phyloP scores from a whole-genome alignment of 2,329 filamentous ascomycete genomes.

The Colletotrichum neosansevieriae region DNA sequence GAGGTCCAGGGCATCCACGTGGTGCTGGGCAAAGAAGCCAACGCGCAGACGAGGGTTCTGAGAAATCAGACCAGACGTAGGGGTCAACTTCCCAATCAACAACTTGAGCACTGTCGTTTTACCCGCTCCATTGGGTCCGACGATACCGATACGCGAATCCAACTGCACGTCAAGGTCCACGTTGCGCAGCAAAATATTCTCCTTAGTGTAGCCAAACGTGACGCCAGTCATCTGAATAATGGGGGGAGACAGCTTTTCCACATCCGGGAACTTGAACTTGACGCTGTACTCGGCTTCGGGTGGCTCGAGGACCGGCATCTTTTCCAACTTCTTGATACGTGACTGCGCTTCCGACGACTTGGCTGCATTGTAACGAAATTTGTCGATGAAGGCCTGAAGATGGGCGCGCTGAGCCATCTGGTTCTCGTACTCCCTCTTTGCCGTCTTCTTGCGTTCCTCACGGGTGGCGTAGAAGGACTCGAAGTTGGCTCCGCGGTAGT shows the following conservation, averaged over 20 bases:
- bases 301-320: constrained; percentile 90
- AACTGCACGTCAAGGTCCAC: constrained; percentile 97
- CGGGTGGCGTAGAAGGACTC: constrained; percentile 97
- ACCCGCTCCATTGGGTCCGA: constrained; percentile 98
- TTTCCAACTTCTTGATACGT: constrained; percentile 98
- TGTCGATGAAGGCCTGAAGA: constrained; percentile 98
- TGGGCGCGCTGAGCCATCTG: constrained; percentile 95
- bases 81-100: constrained; percentile 86
- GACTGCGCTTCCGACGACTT: constrained; percentile 99
- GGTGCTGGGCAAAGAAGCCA: constrained; percentile 98
- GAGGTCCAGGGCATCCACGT: constrained; percentile 95
- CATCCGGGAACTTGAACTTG: constrained; percentile 96
- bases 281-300: constrained; percentile 96
- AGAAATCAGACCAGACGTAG: constrained; percentile 85
- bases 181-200: constrained; percentile 83
- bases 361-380: constrained; percentile 98
- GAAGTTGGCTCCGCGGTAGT: constrained; percentile 98
- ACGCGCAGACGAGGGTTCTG: constrained; percentile 89
- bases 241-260: constrained; percentile 96
- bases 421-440: constrained; percentile 97
- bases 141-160: constrained; percentile 97
- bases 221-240: constrained; percentile 98
- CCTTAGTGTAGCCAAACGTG: constrained; percentile 86
- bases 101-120: constrained; percentile 99
- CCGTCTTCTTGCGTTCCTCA: constrained; percentile 96